A percentile compares a stretch with the other conserved stretches of the same genome.
Evolutionary conservation across 805 yeast species (phyloP).

Genomic region (Yarrowia divulgata): DNA sequence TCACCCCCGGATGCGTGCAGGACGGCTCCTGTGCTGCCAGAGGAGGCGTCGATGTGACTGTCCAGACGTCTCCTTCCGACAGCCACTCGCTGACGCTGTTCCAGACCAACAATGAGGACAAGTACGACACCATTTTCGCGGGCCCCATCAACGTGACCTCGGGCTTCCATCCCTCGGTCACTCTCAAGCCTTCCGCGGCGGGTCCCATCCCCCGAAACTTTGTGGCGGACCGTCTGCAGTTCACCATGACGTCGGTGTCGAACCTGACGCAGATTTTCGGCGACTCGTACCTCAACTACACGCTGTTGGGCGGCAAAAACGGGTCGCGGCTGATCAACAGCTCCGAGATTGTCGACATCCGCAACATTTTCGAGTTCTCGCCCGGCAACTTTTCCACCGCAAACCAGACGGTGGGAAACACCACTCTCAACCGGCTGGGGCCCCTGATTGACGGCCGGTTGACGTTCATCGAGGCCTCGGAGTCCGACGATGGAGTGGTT

Average conservation of each 20-base stretch:
- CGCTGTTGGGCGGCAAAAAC: conserved; percentile 21
- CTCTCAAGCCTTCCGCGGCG: conserved; percentile 51
- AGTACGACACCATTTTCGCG: conserved; percentile 77
- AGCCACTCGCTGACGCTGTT: conserved; percentile 59
- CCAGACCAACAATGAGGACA: conserved; percentile 80
- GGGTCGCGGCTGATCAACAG: conserved; percentile 24
- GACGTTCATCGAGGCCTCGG: conserved; percentile 1
- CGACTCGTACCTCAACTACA: conserved; percentile 47
- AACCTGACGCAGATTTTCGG: conserved; percentile 42
- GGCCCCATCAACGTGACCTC: conserved; percentile 66
- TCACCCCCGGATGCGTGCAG: conserved; percentile 84
- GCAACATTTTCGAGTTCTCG: conserved; percentile 86
- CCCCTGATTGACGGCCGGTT: conserved; percentile 40
- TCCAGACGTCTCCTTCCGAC: conserved; percentile 58
- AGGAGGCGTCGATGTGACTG: conserved; percentile 79
- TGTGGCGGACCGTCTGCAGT: conserved; percentile 74
- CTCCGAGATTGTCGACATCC: conserved; percentile 51
- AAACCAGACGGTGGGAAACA: conserved; percentile 56
- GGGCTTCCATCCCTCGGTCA: conserved; percentile 55
- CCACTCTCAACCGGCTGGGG: conserved; percentile 55
- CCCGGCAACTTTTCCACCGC: conserved; percentile 64
- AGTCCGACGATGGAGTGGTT: neutral
- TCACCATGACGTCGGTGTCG: conserved; percentile 48
- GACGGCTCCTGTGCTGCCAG: conserved; percentile 74
- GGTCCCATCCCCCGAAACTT: conserved; percentile 55